Evolutionary conservation across 371 early-diverging fungal genomes (phyloP).

Genomic region (Haplosporangium sp.): DNA sequence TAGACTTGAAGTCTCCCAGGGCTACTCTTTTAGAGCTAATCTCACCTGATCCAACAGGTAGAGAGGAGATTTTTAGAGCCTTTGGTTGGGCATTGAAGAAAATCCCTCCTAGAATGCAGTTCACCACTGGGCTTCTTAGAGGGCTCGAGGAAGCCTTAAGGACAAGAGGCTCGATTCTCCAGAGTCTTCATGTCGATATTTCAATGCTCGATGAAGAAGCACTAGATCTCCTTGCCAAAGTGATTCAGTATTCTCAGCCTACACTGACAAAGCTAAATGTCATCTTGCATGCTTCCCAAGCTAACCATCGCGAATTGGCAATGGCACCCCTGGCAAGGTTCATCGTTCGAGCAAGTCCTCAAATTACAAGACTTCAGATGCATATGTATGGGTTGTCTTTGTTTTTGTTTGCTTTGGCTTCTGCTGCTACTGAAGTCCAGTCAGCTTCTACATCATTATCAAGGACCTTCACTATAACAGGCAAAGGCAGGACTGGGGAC

Average conservation of each 20-base stretch:
- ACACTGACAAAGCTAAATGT: slow-evolving; percentile 16
- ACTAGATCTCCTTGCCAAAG: slow-evolving; percentile 14
- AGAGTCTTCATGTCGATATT: slow-evolving; percentile 18
- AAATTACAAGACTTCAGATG: slow-evolving; percentile 27
- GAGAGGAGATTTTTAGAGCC: slow-evolving; percentile 17
- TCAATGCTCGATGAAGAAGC: slow-evolving; percentile 9
- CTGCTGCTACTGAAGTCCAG: slow-evolving; percentile 3
- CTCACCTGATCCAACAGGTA: slow-evolving; percentile 13
- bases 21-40: slow-evolving; percentile 10
- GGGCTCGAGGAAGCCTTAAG: slow-evolving; percentile 9
- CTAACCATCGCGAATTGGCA: not conserved
- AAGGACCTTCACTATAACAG: slow-evolving; percentile 8
- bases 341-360: slow-evolving; percentile 14
- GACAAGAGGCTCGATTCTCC: slow-evolving; percentile 7
- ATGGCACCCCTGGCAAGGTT: slow-evolving; percentile 14
- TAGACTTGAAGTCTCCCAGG: slow-evolving; percentile 4
- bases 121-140: slow-evolving; percentile 2
- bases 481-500: not conserved
- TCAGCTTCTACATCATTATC: slow-evolving; percentile 2
- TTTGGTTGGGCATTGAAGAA: slow-evolving; percentile 28
- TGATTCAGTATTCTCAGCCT: slow-evolving; percentile 8
- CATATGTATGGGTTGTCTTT: slow-evolving; percentile 4
- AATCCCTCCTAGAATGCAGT: slow-evolving; percentile 16
- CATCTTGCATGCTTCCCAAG: not conserved
- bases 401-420: slow-evolving; percentile 14